Percentiles rank a stretch among this genome's conserved stretches.
phyloP scores from a whole-genome alignment of 169 alveolate genomes.

The Cryptosporidium sp. region DNA sequence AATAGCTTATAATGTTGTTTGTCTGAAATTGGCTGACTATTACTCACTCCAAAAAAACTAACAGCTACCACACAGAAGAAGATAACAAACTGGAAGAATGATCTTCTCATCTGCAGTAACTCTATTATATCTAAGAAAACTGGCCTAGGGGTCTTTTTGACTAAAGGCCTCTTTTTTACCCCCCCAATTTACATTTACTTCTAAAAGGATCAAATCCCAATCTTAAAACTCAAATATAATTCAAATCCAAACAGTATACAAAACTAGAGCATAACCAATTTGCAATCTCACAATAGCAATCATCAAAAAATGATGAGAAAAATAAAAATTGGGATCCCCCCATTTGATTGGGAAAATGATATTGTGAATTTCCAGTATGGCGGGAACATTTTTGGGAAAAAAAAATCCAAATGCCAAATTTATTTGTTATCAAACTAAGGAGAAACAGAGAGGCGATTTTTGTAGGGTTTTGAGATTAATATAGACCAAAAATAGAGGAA shows the following conservation, averaged over 20 bases:
- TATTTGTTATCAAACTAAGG: not conserved
- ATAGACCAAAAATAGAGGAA: constrained; percentile 8
- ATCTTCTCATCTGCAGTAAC: not conserved
- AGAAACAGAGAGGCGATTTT: not conserved
- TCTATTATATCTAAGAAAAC: not conserved
- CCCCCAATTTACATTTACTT: not conserved
- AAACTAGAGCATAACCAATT: not conserved
- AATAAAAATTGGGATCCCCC: not conserved
- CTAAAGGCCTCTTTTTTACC: not conserved
- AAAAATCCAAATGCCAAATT: not conserved
- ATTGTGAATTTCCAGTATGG: not conserved
- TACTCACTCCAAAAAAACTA: not conserved
- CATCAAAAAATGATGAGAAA: not conserved
- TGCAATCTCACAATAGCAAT: not conserved
- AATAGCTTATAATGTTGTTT: constrained; percentile 12
- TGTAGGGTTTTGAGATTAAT: not conserved
- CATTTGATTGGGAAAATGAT: not conserved
- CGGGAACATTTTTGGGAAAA: not conserved
- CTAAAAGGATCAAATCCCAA: not conserved
- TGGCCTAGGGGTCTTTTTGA: not conserved
- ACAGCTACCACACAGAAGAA: not conserved
- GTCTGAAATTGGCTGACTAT: not conserved
- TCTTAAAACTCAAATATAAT: not conserved
- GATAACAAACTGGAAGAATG: not conserved
- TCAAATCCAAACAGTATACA: not conserved